These are phyloP conservation scores for Saturnispora bothae DNA, from an alignment of 805 yeast genomes.

Conservation along the genomic window DNA sequence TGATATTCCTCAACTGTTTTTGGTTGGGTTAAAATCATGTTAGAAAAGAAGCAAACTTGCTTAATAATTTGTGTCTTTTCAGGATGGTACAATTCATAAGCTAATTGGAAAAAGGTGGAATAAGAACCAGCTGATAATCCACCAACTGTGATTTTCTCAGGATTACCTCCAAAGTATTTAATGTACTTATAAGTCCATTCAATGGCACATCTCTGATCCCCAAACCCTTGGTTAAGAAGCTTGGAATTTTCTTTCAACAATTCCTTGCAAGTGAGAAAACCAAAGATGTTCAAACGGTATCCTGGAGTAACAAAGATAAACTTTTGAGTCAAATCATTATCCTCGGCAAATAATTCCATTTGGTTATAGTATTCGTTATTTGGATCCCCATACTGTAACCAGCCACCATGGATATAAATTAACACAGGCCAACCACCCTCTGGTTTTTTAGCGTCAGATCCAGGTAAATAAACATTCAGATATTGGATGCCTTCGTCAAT, in stretches of 20 bases:
- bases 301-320: conserved; percentile 29
- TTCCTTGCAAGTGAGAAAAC: conserved; percentile 30
- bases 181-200: conserved; percentile 37
- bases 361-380: conserved; percentile 17
- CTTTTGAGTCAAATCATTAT: conserved; percentile 22
- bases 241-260: conserved; percentile 24
- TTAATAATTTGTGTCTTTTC: conserved; percentile 30
- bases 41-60: conserved; percentile 27
- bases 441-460: conserved; percentile 23
- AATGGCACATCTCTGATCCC: conserved; percentile 37
- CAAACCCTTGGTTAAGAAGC: conserved; percentile 28
- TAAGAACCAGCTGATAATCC: conserved; percentile 40
- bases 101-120: conserved; percentile 31
- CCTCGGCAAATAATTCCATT: conserved; percentile 18
- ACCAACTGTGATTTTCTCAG: conserved; percentile 30
- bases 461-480: conserved; percentile 31
- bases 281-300: conserved; percentile 32
- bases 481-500: conserved; percentile 26
- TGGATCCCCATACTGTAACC: conserved; percentile 28
- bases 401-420: conserved; percentile 34
- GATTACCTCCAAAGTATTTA: conserved; percentile 36
- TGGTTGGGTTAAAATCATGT: conserved; percentile 30
- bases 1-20: conserved; percentile 27
- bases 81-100: conserved; percentile 34
- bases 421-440: conserved; percentile 33